phyloP scores from a whole-genome alignment of 78 protist species.

The Dictyostelium discoideum region DNA sequence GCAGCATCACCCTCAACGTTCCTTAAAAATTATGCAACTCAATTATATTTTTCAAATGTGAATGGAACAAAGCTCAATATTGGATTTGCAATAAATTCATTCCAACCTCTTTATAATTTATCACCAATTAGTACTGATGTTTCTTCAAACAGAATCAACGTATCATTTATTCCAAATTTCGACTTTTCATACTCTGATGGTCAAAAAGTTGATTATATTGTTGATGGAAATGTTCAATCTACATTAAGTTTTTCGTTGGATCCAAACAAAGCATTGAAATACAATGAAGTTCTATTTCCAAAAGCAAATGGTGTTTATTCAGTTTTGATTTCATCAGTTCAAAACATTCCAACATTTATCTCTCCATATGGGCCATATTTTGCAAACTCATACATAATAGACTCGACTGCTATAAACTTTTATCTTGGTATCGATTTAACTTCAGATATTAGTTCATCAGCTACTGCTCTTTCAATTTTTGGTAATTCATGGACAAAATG shows the following conservation, averaged over 20 bases:
- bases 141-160: neutral
- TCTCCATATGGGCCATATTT: neutral
- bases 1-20: neutral
- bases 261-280: neutral
- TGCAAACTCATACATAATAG: neutral
- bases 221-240: neutral
- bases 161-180: neutral
- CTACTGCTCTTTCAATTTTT: neutral
- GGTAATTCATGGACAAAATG: constrained; percentile 22
- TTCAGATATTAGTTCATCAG: neutral
- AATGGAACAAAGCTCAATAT: neutral
- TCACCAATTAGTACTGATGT: neutral
- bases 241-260: no score
- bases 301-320: neutral
- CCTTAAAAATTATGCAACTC: neutral
- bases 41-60: neutral
- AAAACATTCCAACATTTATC: neutral
- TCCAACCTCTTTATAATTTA: neutral
- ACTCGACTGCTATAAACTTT: neutral
- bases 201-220: neutral
- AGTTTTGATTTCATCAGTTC: neutral
- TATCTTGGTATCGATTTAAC: constrained; percentile 17
- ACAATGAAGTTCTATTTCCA: neutral
- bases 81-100: fast-evolving
- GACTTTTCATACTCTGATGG: neutral